phyloP scores from a whole-genome alignment of 2,329 filamentous ascomycete genomes.

The Bisporella sp. region DNA sequence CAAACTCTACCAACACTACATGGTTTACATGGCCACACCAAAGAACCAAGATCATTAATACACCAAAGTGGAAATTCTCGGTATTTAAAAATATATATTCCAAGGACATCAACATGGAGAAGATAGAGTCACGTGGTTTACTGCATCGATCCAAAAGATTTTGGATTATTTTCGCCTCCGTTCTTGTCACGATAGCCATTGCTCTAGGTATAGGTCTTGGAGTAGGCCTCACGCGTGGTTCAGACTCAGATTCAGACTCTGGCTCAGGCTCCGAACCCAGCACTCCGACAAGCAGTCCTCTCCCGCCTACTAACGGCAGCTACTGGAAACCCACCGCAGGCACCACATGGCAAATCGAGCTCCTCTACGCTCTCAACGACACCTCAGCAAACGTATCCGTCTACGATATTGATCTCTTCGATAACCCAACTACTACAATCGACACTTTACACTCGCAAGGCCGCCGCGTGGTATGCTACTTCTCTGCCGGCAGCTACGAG shows the following conservation, averaged over 20 bases:
- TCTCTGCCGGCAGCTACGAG: conserved; percentile 2
- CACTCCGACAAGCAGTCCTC: background rate
- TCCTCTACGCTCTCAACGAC: background rate
- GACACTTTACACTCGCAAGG: background rate
- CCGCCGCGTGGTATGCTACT: conserved; percentile 1
- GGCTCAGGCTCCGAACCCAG: background rate
- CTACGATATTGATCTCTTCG: conserved; percentile 1
- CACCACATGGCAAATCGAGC: background rate
- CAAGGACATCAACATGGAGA: background rate
- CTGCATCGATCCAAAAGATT: conserved; percentile 8
- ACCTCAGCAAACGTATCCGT: background rate
- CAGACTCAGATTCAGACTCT: background rate
- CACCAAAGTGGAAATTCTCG: too few species aligned
- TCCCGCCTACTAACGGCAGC: background rate
- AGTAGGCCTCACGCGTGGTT: conserved; percentile 37
- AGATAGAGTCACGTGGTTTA: background rate
- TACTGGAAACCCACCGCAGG: conserved; percentile 1
- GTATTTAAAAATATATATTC: too few species aligned
- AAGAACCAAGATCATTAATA: too few species aligned
- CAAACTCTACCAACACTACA: too few species aligned
- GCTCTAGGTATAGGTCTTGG: conserved; percentile 41
- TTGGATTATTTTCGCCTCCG: conserved; percentile 9
- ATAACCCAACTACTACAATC: background rate
- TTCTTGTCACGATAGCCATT: conserved; percentile 12
- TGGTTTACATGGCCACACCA: too few species aligned